phyloP scores from a whole-genome alignment of 2,329 filamentous ascomycete genomes.

The Fusarium graminum region DNA sequence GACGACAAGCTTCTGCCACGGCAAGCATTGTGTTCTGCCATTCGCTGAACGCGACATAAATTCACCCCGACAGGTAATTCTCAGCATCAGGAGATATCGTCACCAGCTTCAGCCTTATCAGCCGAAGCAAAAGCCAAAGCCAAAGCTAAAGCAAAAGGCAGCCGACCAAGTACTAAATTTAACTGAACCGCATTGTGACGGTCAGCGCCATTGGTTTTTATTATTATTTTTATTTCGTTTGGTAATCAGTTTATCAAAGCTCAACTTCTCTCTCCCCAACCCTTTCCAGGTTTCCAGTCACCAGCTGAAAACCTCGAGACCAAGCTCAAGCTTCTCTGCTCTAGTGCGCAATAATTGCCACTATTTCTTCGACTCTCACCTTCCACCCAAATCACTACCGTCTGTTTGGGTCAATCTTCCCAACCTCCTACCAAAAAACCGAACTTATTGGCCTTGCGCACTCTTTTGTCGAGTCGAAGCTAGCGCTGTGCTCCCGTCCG shows the following conservation, averaged over 20 bases:
- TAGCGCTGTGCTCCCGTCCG: conserved; percentile 8
- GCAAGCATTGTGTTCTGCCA: conserved; percentile 23
- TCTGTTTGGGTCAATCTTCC: conserved; percentile 1
- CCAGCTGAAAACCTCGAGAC: background rate
- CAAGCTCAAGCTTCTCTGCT: conserved; percentile 8
- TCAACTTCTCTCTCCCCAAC: conserved; percentile 15
- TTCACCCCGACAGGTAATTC: conserved; percentile 41
- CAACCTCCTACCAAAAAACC: conserved; percentile 1
- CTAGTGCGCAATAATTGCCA: conserved; percentile 16
- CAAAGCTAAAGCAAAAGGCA: background rate
- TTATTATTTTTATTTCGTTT: background rate
- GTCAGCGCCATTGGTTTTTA: background rate
- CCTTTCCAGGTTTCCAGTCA: conserved; percentile 16
- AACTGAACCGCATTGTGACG: background rate
- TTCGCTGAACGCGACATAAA: conserved; percentile 37
- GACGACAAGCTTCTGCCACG: conserved; percentile 24
- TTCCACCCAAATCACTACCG: conserved; percentile 6
- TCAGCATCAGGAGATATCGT: conserved; percentile 19
- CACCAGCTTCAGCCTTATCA: conserved; percentile 17
- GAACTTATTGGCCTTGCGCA: background rate
- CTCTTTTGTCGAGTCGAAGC: conserved; percentile 16
- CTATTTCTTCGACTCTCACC: conserved; percentile 3
- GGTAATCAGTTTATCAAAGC: conserved; percentile 13
- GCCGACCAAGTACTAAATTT: background rate
- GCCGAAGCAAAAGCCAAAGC: conserved; percentile 7